These are phyloP conservation scores for Mycena kentingensis DNA, from an alignment of 768 basidiomycete genomes.

Conservation along the genomic window DNA sequence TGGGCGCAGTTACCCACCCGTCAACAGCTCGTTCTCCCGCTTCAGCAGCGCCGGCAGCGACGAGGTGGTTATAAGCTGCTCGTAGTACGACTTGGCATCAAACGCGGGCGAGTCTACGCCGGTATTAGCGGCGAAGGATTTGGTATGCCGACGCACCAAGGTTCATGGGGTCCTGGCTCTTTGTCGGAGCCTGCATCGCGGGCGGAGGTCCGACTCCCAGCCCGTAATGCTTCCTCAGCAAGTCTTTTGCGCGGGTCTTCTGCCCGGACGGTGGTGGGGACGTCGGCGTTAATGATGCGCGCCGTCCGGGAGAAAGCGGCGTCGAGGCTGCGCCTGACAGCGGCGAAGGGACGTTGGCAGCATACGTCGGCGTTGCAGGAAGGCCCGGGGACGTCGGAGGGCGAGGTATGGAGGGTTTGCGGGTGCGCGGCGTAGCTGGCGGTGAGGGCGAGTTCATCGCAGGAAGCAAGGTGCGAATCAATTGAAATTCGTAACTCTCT, in stretches of 20 bases:
- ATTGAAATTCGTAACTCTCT: background rate
- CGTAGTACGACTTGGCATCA: conserved; percentile 82
- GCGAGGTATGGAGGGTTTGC: conserved; percentile 34
- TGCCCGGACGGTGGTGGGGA: conserved; percentile 35
- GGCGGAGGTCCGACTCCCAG: conserved; percentile 74
- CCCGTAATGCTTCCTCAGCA: conserved; percentile 86
- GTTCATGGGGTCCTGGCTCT: conserved; percentile 76
- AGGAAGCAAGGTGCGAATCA: background rate
- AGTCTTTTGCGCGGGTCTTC: conserved; percentile 69
- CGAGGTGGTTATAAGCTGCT: conserved; percentile 81
- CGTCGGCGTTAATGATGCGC: conserved; percentile 19
- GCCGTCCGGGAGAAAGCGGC: conserved; percentile 31
- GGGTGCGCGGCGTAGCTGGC: conserved; percentile 27
- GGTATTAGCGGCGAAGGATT: background rate
- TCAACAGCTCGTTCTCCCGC: conserved; percentile 79
- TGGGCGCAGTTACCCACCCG: conserved; percentile 43
- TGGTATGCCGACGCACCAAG: conserved; percentile 49
- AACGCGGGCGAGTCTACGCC: conserved; percentile 74
- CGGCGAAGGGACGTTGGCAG: conserved; percentile 24
- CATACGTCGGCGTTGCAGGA: conserved; percentile 34
- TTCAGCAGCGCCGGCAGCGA: conserved; percentile 73
- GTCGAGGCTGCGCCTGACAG: conserved; percentile 13
- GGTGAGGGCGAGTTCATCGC: conserved; percentile 18
- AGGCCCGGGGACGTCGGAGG: conserved; percentile 49
- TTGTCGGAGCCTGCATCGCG: conserved; percentile 47